A percentile compares a stretch with the other conserved stretches of the same genome.
Conservation (phyloP, 1,284 basidiomycete species). For the Puccinia coronata region DNA sequence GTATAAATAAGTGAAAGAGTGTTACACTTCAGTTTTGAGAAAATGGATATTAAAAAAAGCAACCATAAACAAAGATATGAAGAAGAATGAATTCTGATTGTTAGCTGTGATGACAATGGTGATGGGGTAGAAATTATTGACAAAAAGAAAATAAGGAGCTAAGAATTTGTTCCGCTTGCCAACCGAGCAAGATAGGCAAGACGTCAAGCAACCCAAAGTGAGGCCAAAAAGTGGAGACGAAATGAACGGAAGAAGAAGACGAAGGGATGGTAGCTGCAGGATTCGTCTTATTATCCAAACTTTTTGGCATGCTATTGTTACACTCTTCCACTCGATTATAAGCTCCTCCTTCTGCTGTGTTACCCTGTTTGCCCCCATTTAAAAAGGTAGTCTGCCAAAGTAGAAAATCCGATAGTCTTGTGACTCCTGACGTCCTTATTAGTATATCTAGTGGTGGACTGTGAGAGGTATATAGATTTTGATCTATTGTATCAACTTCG, state of each 20-base stretch:
- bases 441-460: slow-evolving; percentile 81
- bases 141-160: neutral
- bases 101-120: too few species aligned
- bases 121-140: too few species aligned
- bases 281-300: too few species aligned
- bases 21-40: neutral
- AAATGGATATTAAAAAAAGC: too few species aligned
- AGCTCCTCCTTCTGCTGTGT: too few species aligned
- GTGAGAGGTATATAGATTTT: slow-evolving; percentile 68
- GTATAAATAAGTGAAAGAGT: neutral
- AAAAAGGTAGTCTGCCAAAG: slow-evolving; percentile 77
- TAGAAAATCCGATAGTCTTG: slow-evolving; percentile 84
- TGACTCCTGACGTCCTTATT: slow-evolving; percentile 87
- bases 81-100: too few species aligned
- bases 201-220: slow-evolving; percentile 87
- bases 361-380: too few species aligned
- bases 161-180: slow-evolving; percentile 63
- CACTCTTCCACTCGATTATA: too few species aligned
- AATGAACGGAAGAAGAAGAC: slow-evolving; percentile 78
- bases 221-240: slow-evolving; percentile 88
- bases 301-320: too few species aligned
- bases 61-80: too few species aligned
- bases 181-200: slow-evolving; percentile 78
- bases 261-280: slow-evolving; percentile 66
- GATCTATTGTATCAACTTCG: slow-evolving; percentile 69